phyloP scores from a whole-genome alignment of 2,329 filamentous ascomycete species.

The Dactylellina parvicollis region DNA sequence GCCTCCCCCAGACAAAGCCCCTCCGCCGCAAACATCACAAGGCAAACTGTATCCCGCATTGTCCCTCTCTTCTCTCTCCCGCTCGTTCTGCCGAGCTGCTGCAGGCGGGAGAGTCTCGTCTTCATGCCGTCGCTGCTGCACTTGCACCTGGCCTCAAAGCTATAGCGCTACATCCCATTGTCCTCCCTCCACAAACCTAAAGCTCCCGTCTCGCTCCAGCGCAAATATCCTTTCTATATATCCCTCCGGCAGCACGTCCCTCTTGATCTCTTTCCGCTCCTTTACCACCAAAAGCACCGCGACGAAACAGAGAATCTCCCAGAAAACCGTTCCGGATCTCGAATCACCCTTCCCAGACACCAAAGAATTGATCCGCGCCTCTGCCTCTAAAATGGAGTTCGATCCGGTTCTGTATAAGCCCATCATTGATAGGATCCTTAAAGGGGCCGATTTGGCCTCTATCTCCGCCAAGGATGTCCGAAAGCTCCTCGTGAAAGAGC shows the following conservation, averaged over 20 bases:
- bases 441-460: conserved; percentile 70
- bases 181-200: conserved; percentile 2
- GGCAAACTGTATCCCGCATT: conserved; percentile 45
- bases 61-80: conserved; percentile 36
- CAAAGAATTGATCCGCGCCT: conserved; percentile 8
- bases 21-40: conserved; percentile 3
- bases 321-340: conserved; percentile 5
- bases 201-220: conserved; percentile 3
- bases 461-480: conserved; percentile 73
- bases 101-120: conserved; percentile 38
- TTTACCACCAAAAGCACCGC: conserved; percentile 25
- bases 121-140: conserved; percentile 30
- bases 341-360: background rate
- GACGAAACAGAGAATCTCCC: background rate
- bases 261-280: conserved; percentile 21
- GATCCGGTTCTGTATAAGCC: conserved; percentile 65
- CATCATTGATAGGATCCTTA: conserved; percentile 71
- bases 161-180: conserved; percentile 30
- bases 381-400: conserved; percentile 26
- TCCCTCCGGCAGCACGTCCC: conserved; percentile 22
- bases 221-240: conserved; percentile 1
- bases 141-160: conserved; percentile 24
- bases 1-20: conserved; percentile 1
- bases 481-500: conserved; percentile 67
- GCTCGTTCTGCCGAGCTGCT: conserved; percentile 53